Evolutionary conservation across 2,329 filamentous ascomycete genomes (phyloP).

Genomic region (Fusarium phyllophilum): DNA sequence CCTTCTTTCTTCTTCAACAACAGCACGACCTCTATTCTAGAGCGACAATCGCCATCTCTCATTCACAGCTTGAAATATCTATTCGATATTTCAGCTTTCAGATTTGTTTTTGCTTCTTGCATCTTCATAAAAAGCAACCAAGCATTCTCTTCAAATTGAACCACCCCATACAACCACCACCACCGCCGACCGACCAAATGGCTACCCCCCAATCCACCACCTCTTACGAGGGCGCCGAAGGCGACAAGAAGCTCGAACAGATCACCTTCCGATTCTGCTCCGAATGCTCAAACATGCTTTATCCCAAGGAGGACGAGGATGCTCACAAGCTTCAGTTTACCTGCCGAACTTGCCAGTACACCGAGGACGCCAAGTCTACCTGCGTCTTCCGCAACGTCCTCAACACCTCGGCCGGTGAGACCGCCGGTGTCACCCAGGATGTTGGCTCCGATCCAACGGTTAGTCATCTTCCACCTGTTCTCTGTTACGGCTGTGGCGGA

Average conservation of each 20-base stretch:
- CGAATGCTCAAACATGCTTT: slow-evolving; percentile 98
- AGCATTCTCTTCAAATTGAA: slow-evolving; percentile 13
- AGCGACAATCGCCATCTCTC: slow-evolving; percentile 10
- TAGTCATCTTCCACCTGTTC: slow-evolving; percentile 67
- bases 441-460: slow-evolving; percentile 98
- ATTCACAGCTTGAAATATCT: slow-evolving; percentile 21
- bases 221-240: slow-evolving; percentile 54
- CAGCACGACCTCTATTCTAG: slow-evolving; percentile 14
- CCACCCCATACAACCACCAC: slow-evolving; percentile 8
- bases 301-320: slow-evolving; percentile 91
- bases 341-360: slow-evolving; percentile 94
- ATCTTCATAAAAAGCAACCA: slow-evolving; percentile 1
- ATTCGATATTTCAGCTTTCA: slow-evolving; percentile 17
- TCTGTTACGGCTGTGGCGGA: slow-evolving; percentile 60
- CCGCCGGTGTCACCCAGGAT: slow-evolving; percentile 96
- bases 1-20: slow-evolving; percentile 18
- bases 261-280: slow-evolving; percentile 98
- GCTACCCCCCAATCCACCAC: slow-evolving; percentile 65
- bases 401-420: slow-evolving; percentile 91
- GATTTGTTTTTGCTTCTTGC: slow-evolving; percentile 8
- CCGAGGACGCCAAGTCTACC: slow-evolving; percentile 83
- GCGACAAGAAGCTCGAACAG: slow-evolving; percentile 72
- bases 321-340: slow-evolving; percentile 90
- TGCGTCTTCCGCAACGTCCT: slow-evolving; percentile 97
- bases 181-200: slow-evolving; percentile 54